phyloP scores from a whole-genome alignment of 805 yeast genomes.

The Lachancea fermentati region DNA sequence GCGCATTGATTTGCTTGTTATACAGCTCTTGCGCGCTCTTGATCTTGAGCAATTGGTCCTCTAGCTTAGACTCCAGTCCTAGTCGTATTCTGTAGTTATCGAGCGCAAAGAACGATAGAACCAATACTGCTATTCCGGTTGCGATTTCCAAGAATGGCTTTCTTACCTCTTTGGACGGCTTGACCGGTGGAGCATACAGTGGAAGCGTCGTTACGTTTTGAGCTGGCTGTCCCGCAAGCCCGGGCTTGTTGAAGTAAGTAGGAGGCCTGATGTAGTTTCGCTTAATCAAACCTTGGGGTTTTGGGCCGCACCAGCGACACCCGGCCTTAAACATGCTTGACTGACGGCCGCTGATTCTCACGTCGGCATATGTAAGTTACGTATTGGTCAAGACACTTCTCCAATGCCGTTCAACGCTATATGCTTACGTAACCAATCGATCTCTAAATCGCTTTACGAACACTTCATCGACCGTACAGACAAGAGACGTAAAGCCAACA shows the following conservation, averaged over 20 bases:
- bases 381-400: too few relatives aligned
- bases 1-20: slow-evolving; percentile 45
- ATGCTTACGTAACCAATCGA: too few relatives aligned
- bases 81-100: slow-evolving; percentile 44
- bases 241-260: background rate
- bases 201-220: background rate
- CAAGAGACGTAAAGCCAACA: too few relatives aligned
- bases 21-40: slow-evolving; percentile 32
- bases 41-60: slow-evolving; percentile 31
- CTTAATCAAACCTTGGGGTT: background rate
- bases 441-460: too few relatives aligned
- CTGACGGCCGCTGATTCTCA: too few relatives aligned
- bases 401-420: too few relatives aligned
- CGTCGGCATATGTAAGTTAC: too few relatives aligned
- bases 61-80: slow-evolving; percentile 30
- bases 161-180: slow-evolving; percentile 1
- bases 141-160: slow-evolving; percentile 36
- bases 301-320: background rate
- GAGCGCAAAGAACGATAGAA: slow-evolving; percentile 44
- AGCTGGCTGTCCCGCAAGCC: background rate
- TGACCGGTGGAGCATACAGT: background rate
- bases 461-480: too few relatives aligned
- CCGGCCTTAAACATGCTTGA: background rate
- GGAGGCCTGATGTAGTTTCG: background rate
- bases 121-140: slow-evolving; percentile 38